Evolutionary conservation across 352 stramenopile species (phyloP), one percentile per base, ranked within the genome.

Genomic region (Phytophthora hybrid): DNA sequence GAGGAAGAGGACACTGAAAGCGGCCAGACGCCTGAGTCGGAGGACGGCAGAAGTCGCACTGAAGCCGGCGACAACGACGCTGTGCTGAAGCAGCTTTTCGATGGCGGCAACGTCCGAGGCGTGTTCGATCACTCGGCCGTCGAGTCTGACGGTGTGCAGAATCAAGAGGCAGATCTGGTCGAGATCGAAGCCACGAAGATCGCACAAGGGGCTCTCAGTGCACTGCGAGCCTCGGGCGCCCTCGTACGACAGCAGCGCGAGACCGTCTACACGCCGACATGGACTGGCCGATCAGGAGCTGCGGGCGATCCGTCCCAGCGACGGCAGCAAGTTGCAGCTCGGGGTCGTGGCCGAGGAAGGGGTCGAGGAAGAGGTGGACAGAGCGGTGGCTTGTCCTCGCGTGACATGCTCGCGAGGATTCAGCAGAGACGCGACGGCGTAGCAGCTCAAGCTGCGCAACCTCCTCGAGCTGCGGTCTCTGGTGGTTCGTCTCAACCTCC

Each of bases 61-160:
- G 73, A 66, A 7, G 72, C 64, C 21, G 82, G 77, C 13, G 87
- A 97, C 52, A 97, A 98, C 63, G 87, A 93, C 32, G 87, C 93
- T 39, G 96, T 97, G 7, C 72, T 99, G 44, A 88, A 94, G 67
- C 82, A 93, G 34, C 85, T 99, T 3, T 97, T 99, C 71, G 94
- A 97, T 60, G 95, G 89, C 34, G 93, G 92, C 13, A 77, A 86
- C n/a, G 80, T 99, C n/a, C 91, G 89, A 26, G 94, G 91, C 6
- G 90, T 99, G n/a, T 99, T 99, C 82, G 96, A 98, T 73, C 97
- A 99, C 69, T 93, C 98, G 54, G 90, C 92, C 23, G 89, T 99
- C 21, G 96, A 99, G 69, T 89, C 83, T 11, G 85, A 97, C 63
- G 89, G 87, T 6, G 74, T 94, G 14, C 85, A 93, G 69, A 94